Base-by-base conservation (phyloP, 2,329 filamentous ascomycete genomes). In the Colletotrichum sp. region DNA sequence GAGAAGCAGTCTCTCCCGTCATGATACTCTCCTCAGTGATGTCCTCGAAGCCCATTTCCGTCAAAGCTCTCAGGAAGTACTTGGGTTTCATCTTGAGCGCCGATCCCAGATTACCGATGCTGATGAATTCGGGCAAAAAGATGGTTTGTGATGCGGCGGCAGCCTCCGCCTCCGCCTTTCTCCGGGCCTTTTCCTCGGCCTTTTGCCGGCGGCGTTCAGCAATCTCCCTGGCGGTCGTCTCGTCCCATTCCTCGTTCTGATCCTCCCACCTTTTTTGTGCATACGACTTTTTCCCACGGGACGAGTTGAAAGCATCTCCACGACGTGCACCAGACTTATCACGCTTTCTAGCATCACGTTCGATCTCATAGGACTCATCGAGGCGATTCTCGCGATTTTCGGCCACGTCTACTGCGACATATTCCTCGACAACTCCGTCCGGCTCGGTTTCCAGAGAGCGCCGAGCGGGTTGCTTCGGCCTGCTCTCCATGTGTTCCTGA, bases 111-210 rank as follows among this genome's bases (percentile, higher is more conserved):
- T 96, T 95, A 12, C 92, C 90, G n/a, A 98, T 93, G 80, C 92
- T 97, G 84, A 99, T 98, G 80, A 95, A 98, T 81, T 98, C 95
- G 0, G 98, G 98, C 26, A 99, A 87, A 69, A 93, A 91, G 62
- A 99, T 94, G 2, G 68, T 78, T 26, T 65, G 76, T 7, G 70
- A 32, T 5, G 72, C 64, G 85, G 72, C 64, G 86, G 86, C 2
- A 89, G 91, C 39, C 83, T 82, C 82, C 66, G 83, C 83, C 76
- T 85, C 83, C 82, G 85, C 83, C 76, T 85, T 86, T 75, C 85
- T 87, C 69, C 81, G 82, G 16, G 85, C 85, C 69, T 84, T 83
- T 76, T 85, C 87, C 75, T 88, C 86, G 8, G 84, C 85, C 76
- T 87, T 88, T 55, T 83, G 85, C 39, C 82, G 84, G 32, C 86